Percentiles rank a stretch among this genome's conserved stretches.
Evolutionary conservation across 2,329 filamentous ascomycete species (phyloP).

Genomic region (Aspergillus terreus): DNA sequence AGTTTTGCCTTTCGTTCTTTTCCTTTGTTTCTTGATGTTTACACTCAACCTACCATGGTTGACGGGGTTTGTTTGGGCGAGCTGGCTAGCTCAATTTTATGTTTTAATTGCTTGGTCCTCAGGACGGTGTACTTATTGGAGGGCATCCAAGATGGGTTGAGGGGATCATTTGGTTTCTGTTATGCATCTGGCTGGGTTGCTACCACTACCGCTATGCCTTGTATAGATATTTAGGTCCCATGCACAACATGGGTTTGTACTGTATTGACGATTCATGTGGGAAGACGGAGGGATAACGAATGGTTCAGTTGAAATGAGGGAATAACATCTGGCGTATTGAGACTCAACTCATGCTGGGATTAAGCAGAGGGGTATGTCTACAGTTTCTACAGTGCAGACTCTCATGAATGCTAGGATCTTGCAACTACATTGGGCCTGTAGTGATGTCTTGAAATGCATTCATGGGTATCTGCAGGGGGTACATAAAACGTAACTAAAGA

Average conservation of each 20-base stretch:
- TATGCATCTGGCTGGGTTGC: background rate
- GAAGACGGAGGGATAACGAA: background rate
- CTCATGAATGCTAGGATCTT: constrained; percentile 25
- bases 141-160: background rate
- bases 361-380: too few species aligned
- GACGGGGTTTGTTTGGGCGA: constrained; percentile 7
- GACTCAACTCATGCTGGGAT: too few species aligned
- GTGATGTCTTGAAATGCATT: constrained; percentile 32
- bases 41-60: constrained; percentile 3
- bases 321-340: background rate
- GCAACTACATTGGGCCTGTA: constrained; percentile 18
- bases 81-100: constrained; percentile 8
- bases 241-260: background rate
- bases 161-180: background rate
- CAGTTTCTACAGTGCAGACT: constrained; percentile 10
- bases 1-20: constrained; percentile 5
- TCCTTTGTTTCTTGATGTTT: constrained; percentile 5
- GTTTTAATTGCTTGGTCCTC: constrained; percentile 2
- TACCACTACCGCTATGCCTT: background rate
- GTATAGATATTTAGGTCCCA: background rate
- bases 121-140: background rate
- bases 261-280: background rate
- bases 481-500: constrained; percentile 20
- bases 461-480: constrained; percentile 39
- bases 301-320: background rate